Base-by-base conservation (phyloP, 495 filamentous ascomycete species). In the Aspergillus bertholletiae region DNA sequence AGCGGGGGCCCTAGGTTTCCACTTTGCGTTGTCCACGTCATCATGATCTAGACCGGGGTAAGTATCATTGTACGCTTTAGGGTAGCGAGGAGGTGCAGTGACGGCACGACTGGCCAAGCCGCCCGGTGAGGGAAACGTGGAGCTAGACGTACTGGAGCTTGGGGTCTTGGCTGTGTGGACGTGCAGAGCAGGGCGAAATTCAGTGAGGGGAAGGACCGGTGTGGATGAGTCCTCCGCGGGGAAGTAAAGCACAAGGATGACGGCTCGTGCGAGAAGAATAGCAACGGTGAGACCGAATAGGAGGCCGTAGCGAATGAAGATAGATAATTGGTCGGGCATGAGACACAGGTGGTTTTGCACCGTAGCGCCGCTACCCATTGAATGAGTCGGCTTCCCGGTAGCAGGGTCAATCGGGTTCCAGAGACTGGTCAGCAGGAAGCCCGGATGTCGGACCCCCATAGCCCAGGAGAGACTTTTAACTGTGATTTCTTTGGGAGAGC, bases 381-480 rank as follows among this genome's bases (percentile, higher is more conserved):
- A 70, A 6, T 72, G 65, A 0, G 87, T 60, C 0, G 84, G 71
- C 22, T 81, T 79, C 34, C 89, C 88, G 11, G 71, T 75, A 8
- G 75, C 55, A 0, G 69, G 77, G 60, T 88, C 85, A 55, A 96
- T 77, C 0, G 93, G 94, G 61, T 97, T 97, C 84, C 90, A 96
- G 45, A 97, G 74, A 63, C 89, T 96, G 7, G 93, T 80, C 63
- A 97, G 81, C 23, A 93, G 68, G 65, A 99, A 93, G 9, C 92
- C 95, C 0, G 95, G 95, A 24, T 81, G 84, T 0, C 88, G 80
- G 21, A 99, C 88, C n/a, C 95, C 93, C 94, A 97, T 97, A 6
- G 91, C 90, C 90, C 90, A 96, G 57, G 84, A 91, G 35, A 96
- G 77, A 58, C 84, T 89, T 71, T 99, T 99, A 52, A 97, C 91